Base-by-base conservation (phyloP, 352 stramenopile genomes). In the Pythium scleroteichum region DNA sequence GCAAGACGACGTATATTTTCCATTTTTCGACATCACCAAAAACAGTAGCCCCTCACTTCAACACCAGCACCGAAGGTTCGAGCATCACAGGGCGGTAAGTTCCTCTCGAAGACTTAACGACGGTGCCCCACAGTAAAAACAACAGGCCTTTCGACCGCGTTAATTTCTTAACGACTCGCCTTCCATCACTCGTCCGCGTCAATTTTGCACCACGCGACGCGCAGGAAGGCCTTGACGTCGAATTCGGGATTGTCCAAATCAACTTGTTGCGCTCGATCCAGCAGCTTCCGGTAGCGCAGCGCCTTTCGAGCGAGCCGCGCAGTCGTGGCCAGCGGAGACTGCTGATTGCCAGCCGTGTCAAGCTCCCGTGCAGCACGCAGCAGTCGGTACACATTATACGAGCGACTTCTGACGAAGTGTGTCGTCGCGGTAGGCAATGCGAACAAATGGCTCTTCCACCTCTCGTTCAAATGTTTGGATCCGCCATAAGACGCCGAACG, bases 221-320 rank as follows among this genome's bases (percentile, higher is more conserved):
- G 19, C 24, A 61, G 24, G 26, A 61, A 42, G 6, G 27, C 14
- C 13, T 17, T 44, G 48, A 52, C 22, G 33, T 54, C 39, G 16
- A 53, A 47, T 7, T 40, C 23, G 9, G 50, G 50, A 26, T 66
- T 50, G 13, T 50, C 17, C 23, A 66, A 22, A n/a, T 66, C 58
- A 2, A 46, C 58, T 19, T 53, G 8, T 40, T 59, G 13, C 14
- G 29, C 40, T 17, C 58, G 50, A 6, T n/a, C 41, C 3, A 66
- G 50, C 2, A 66, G 22, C 5, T 27, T 24, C 13, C 55, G 42
- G 33, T 62, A 62, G 14, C 27, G n/a, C 8, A 62, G 55, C 27
- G 55, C 45, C 45, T 62, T 62, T 46, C 47, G 53, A 16, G 55
- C 55, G 13, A 62, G 55, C 26, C 46, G 10, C 20, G 48, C 55